Conservation (phyloP, 2,329 filamentous ascomycete genomes). For the Aspergillus pseudoterreus region DNA sequence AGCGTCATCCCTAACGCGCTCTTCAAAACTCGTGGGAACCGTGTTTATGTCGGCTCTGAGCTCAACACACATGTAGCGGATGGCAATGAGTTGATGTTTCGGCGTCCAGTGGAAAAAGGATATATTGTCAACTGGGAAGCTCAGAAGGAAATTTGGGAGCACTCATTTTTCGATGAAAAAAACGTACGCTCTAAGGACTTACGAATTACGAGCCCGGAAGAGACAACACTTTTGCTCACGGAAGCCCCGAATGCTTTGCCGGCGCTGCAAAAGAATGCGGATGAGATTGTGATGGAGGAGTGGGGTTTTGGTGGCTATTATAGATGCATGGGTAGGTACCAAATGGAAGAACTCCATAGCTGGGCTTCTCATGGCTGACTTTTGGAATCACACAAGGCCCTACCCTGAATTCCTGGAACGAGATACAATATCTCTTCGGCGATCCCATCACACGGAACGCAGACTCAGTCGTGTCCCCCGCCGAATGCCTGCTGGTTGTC, state of each 20-base stretch:
- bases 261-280: constrained; percentile 79
- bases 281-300: constrained; percentile 97
- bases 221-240: constrained; percentile 79
- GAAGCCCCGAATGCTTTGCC: constrained; percentile 83
- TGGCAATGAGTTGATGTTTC: constrained; percentile 82
- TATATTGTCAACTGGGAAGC: constrained; percentile 96
- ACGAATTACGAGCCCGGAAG: constrained; percentile 58
- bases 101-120: constrained; percentile 88
- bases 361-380: not conserved
- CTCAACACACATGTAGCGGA: constrained; percentile 71
- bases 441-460: constrained; percentile 48
- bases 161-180: constrained; percentile 71
- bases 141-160: constrained; percentile 93
- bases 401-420: constrained; percentile 76
- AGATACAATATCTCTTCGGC: constrained; percentile 66
- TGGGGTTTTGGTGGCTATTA: constrained; percentile 89
- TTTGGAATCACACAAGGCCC: constrained; percentile 50
- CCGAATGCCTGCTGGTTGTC: constrained; percentile 80
- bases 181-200: constrained; percentile 52
- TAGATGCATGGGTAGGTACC: constrained; percentile 61
- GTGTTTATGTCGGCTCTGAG: constrained; percentile 75
- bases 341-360: not conserved
- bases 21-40: constrained; percentile 73
- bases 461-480: constrained; percentile 48
- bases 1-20: constrained; percentile 82